A percentile compares a stretch with the other conserved stretches of the same genome.
phyloP scores from a whole-genome alignment of 805 yeast species.

The Candida insectalens region DNA sequence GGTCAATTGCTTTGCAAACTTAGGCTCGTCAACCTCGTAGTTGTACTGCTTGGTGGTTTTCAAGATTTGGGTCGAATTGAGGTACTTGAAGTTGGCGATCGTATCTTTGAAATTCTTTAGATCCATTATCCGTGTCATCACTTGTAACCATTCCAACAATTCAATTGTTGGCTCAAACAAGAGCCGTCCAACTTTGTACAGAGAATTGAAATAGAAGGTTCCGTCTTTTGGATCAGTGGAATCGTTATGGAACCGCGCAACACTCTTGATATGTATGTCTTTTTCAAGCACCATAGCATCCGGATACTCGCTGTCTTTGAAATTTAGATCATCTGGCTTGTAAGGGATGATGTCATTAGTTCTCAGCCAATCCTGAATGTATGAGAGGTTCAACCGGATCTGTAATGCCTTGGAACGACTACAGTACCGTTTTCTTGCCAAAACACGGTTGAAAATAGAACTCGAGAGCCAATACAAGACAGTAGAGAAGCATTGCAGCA shows the following conservation, averaged over 20 bases:
- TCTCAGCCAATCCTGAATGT: conserved; percentile 90
- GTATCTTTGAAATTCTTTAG: conserved; percentile 52
- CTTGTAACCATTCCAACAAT: conserved; percentile 83
- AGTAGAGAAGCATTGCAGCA: conserved; percentile 67
- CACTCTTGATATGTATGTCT: conserved; percentile 7
- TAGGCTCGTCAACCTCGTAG: conserved; percentile 74
- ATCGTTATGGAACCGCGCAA: conserved; percentile 21
- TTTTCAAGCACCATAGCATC: conserved; percentile 16
- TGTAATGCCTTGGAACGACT: conserved; percentile 85
- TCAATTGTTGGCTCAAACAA: conserved; percentile 71
- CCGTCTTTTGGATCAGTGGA: conserved; percentile 36
- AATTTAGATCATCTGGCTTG: conserved; percentile 17
- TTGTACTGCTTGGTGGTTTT: conserved; percentile 68
- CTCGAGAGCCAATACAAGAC: conserved; percentile 73
- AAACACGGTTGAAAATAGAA: conserved; percentile 61
- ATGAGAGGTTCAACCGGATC: conserved; percentile 74
- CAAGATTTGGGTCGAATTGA: conserved; percentile 63
- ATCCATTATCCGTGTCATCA: conserved; percentile 51
- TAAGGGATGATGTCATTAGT: conserved; percentile 45
- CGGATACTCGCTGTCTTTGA: conserved; percentile 22
- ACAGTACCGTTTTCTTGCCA: conserved; percentile 58
- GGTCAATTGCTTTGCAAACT: conserved; percentile 44
- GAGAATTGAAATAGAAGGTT: conserved; percentile 52
- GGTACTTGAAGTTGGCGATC: conserved; percentile 37
- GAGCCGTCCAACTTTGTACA: conserved; percentile 52